Evolutionary conservation across 345 rosid genomes (phyloP).

Genomic region (Orychophragmus violaceus): DNA sequence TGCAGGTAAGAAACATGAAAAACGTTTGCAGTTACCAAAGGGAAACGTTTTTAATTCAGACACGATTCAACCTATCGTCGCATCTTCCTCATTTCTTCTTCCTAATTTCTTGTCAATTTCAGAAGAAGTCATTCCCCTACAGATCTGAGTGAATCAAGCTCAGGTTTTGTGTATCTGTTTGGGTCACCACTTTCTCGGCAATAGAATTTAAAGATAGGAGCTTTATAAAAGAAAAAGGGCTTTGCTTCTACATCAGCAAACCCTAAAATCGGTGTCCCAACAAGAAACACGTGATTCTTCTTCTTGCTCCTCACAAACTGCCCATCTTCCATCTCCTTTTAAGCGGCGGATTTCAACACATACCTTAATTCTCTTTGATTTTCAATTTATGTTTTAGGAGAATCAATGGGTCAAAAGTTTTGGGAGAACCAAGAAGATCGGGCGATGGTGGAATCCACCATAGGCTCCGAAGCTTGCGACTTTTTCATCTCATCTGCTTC

Average conservation of each 20-base stretch:
- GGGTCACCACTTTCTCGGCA: background rate
- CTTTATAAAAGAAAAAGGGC: background rate
- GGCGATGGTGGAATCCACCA: slow-evolving; percentile 62
- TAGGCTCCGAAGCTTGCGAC: slow-evolving; percentile 73
- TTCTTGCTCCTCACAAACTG: background rate
- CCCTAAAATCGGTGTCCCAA: slow-evolving; percentile 3
- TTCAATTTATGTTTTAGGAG: background rate
- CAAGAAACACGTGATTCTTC: slow-evolving; percentile 25
- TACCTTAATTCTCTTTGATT: background rate
- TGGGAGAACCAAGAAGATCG: slow-evolving; percentile 64
- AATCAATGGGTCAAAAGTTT: slow-evolving; percentile 61
- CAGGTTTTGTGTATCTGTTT: background rate
- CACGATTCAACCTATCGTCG: background rate
- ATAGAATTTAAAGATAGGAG: background rate
- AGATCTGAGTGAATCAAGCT: slow-evolving; percentile 18
- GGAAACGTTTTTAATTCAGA: background rate
- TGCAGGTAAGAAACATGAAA: no score
- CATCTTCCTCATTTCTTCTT: background rate
- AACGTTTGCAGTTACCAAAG: background rate
- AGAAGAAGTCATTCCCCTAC: slow-evolving; percentile 1
- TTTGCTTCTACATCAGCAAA: background rate
- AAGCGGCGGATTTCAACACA: background rate
- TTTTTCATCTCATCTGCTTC: slow-evolving; percentile 56
- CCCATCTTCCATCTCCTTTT: background rate
- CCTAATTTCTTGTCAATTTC: background rate